These are phyloP conservation scores for Curvularia sp. DNA, from an alignment of 2,329 filamentous ascomycete genomes.

Conservation along the genomic window DNA sequence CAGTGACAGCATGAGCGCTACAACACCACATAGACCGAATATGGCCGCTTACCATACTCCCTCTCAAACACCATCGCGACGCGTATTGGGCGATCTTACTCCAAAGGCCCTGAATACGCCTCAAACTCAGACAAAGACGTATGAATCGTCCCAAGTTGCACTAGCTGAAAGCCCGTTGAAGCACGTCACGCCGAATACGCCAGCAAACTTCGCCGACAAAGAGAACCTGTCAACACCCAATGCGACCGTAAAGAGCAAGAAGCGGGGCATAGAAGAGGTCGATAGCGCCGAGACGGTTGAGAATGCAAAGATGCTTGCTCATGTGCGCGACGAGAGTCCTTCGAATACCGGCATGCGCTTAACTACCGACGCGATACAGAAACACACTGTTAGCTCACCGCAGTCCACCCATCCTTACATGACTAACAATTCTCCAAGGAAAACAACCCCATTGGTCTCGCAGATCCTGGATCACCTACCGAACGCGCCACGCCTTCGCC, in stretches of 20 bases:
- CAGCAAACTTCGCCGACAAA: constrained; percentile 33
- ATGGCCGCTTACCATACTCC: constrained; percentile 40
- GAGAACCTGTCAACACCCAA: constrained; percentile 38
- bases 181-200: constrained; percentile 38
- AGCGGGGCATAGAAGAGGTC: constrained; percentile 48
- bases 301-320: constrained; percentile 37
- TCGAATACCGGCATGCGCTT: constrained; percentile 27
- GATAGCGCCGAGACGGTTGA: constrained; percentile 41
- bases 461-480: constrained; percentile 44
- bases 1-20: constrained; percentile 31
- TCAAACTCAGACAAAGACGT: constrained; percentile 30
- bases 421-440: constrained; percentile 34
- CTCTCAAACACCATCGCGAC: constrained; percentile 42
- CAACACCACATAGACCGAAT: constrained; percentile 31
- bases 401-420: constrained; percentile 25
- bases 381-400: constrained; percentile 34
- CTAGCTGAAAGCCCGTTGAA: constrained; percentile 47
- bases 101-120: constrained; percentile 47
- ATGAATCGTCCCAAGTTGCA: constrained; percentile 32
- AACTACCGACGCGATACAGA: constrained; percentile 36
- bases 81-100: constrained; percentile 47
- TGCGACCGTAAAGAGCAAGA: constrained; percentile 38
- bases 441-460: constrained; percentile 37
- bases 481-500: constrained; percentile 46
- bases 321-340: constrained; percentile 28